phyloP scores from a whole-genome alignment of 2,329 filamentous ascomycete species.

The Sphaerulina vaccinii region DNA sequence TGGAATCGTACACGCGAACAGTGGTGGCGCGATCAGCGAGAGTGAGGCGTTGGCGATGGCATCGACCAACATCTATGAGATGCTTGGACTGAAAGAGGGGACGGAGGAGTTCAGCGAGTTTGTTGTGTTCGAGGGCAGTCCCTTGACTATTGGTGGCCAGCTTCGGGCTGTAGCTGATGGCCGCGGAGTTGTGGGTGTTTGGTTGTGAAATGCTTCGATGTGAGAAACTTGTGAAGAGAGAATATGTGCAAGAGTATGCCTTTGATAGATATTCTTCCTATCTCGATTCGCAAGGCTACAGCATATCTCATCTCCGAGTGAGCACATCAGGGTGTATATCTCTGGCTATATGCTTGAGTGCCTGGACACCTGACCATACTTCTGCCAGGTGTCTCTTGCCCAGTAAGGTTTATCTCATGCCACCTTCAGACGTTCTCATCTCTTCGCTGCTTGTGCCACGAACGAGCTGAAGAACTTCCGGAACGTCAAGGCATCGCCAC shows the following conservation, averaged over 20 bases:
- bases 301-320: too few species aligned
- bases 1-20: slow-evolving; percentile 59
- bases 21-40: slow-evolving; percentile 55
- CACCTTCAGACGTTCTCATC: too few species aligned
- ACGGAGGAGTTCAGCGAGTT: slow-evolving; percentile 47
- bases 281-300: too few species aligned
- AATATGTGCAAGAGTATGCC: too few species aligned
- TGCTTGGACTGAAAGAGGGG: slow-evolving; percentile 50
- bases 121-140: slow-evolving; percentile 63
- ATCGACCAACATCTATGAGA: slow-evolving; percentile 56
- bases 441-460: slow-evolving; percentile 38
- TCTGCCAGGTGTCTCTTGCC: too few species aligned
- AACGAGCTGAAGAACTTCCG: slow-evolving; percentile 48
- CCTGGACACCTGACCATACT: too few species aligned
- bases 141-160: slow-evolving; percentile 58
- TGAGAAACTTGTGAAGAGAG: too few species aligned
- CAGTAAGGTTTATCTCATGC: too few species aligned
- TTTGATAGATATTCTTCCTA: too few species aligned
- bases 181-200: slow-evolving; percentile 30
- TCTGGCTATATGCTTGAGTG: too few species aligned
- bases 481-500: slow-evolving; percentile 45
- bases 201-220: slow-evolving; percentile 18
- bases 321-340: too few species aligned
- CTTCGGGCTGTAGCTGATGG: slow-evolving; percentile 56
- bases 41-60: slow-evolving; percentile 58